Evolutionary conservation across 306 rosid species (phyloP), one percentile per base, ranked within the genome.

Genomic region (Argentina anserina): DNA sequence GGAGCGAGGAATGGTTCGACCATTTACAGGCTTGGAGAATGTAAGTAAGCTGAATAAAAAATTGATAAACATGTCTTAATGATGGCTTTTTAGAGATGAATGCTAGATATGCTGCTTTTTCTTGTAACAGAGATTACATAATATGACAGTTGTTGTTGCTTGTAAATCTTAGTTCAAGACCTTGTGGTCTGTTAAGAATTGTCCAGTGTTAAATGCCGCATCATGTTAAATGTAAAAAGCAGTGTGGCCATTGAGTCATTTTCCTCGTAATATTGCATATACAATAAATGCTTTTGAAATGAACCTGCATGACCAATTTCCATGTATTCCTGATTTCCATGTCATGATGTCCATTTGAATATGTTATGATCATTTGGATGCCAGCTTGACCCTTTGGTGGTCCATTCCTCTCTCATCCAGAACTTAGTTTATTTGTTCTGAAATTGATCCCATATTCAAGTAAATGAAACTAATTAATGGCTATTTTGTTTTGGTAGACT

Each of bases 11-110:
- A 86, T 88, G 69, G 87, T 89, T 71, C 86, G 95, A 46, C 84
- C 97, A 73, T 91, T 94, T 72, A 94, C 96, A 39, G 98, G 98
- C 56, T 85, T 92, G 68, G 98, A 94, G 79, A 90, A 94, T 83
- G 98, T 91, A 88, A 89, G 97, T 84, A 18, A 43, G 36, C 39
- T 36, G 36, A 59, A 29, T 29, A 11, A 29, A 59, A 29, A 59
- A 28, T 26, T 40, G 1, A 34, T 18, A 34, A 50, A 37, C 9
- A 28, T 12, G 28, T 33, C 26, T 20, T 4, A 77, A 63, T 28
- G 77, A 39, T 33, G 9, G n/a, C 62, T 23, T 71, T 11, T 65
- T 46, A 28, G 23, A 15, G 34, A 15, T 8, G 11, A 61, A 28
- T 60, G 41, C 33, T 31, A 13, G 7, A 60, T 5, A n/a, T 46